Conservation (phyloP, 345 rosid species). For the Nephelium lappaceum region DNA sequence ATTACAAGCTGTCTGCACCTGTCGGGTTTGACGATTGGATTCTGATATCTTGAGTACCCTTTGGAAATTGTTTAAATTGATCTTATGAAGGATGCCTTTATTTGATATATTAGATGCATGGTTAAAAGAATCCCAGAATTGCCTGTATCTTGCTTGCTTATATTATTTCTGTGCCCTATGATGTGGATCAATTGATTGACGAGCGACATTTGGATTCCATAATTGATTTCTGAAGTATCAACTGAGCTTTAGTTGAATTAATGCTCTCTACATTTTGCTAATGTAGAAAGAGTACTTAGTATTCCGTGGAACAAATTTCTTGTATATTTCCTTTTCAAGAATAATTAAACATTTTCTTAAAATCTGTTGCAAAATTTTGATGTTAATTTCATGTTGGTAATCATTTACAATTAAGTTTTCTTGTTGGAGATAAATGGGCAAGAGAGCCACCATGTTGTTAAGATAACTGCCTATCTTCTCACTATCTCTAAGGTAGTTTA, state of each 20-base stretch:
- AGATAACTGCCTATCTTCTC: background rate
- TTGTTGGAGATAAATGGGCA: background rate
- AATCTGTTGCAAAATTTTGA: background rate
- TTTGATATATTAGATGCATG: background rate
- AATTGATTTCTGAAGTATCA: background rate
- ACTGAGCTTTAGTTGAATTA: background rate
- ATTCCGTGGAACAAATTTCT: background rate
- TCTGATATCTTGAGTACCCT: background rate
- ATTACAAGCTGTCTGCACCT: background rate
- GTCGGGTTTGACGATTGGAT: background rate
- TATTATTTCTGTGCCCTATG: background rate
- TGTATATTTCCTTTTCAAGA: background rate
- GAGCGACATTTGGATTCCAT: background rate
- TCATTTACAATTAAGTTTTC: background rate
- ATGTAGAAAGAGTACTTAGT: background rate
- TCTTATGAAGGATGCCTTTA: background rate
- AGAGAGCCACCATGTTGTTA: background rate
- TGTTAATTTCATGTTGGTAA: background rate
- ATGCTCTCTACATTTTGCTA: background rate
- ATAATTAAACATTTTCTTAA: background rate
- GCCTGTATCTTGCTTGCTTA: background rate
- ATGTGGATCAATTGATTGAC: background rate
- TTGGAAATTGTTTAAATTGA: background rate
- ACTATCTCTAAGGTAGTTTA: constrained; percentile 22
- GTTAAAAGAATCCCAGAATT: constrained; percentile 7